Conservation (phyloP, 352 stramenopile genomes). For the Phytopythium mirpurense region DNA sequence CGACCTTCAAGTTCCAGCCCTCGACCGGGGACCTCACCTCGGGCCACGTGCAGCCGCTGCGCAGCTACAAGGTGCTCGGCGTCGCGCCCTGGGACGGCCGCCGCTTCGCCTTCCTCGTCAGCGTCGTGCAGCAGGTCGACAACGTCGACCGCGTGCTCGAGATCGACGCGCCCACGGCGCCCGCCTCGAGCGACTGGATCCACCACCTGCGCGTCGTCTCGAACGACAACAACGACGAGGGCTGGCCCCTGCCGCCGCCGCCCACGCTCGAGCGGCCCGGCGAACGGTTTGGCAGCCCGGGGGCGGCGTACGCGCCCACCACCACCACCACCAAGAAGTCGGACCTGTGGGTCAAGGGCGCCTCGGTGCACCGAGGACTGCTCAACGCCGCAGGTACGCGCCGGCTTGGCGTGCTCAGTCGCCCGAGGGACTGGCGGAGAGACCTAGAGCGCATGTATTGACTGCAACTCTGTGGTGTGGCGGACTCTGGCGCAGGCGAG, state of each 20-base stretch:
- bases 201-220: constrained; percentile 53
- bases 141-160: constrained; percentile 76
- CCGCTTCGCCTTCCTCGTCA: constrained; percentile 73
- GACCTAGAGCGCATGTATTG: too few relatives aligned
- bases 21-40: constrained; percentile 59
- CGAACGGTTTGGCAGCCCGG: constrained; percentile 16
- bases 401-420: too few relatives aligned
- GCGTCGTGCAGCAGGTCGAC: constrained; percentile 60
- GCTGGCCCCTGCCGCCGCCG: constrained; percentile 16
- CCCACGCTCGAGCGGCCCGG: constrained; percentile 20
- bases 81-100: constrained; percentile 69
- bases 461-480: neutral
- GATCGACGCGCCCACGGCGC: constrained; percentile 54
- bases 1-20: constrained; percentile 86
- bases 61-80: constrained; percentile 61
- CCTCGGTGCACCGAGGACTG: constrained; percentile 73
- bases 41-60: constrained; percentile 52
- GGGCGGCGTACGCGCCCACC: neutral
- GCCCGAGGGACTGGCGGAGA: too few relatives aligned
- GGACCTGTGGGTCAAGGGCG: constrained; percentile 78
- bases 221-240: constrained; percentile 29
- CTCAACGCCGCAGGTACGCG: constrained; percentile 52
- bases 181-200: constrained; percentile 69
- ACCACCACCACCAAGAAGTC: constrained; percentile 40
- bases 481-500: constrained; percentile 37